phyloP scores from a whole-genome alignment of 345 rosid species.

The Populus alba region DNA sequence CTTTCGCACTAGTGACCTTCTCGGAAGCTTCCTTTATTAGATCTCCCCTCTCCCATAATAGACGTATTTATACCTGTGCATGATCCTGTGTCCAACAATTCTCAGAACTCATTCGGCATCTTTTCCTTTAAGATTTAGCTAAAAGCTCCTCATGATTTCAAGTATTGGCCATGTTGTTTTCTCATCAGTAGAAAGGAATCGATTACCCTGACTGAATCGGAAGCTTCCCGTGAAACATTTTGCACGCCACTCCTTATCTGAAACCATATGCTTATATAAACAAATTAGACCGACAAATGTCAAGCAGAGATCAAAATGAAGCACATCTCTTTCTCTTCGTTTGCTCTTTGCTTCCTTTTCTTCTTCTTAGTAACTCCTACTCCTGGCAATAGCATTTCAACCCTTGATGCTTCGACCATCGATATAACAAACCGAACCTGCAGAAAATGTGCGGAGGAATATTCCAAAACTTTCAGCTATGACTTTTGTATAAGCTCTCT shows the following conservation, averaged over 20 bases:
- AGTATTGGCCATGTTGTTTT: no score
- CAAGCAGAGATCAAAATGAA: conserved; percentile 7
- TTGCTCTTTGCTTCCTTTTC: conserved; percentile 10
- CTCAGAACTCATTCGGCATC: not conserved
- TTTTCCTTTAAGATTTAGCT: not conserved
- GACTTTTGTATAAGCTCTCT: conserved; percentile 45
- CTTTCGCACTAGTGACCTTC: not conserved
- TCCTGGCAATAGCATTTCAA: not conserved
- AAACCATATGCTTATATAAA: not conserved
- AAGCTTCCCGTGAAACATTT: not conserved
- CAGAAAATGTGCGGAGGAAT: conserved; percentile 33
- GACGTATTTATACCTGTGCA: not conserved
- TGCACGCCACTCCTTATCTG: not conserved
- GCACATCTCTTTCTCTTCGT: conserved; percentile 3
- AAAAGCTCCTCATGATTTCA: no score
- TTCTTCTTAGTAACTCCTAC: conserved; percentile 9
- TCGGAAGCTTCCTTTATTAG: conserved; percentile 14
- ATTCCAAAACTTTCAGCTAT: conserved; percentile 33
- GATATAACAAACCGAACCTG: conserved; percentile 47
- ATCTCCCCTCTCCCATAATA: not conserved
- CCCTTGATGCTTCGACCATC: not conserved
- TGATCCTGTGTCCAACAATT: not conserved
- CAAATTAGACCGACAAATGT: not conserved
- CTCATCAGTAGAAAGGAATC: not conserved
- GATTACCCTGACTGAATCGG: not conserved